A percentile compares a stretch with the other conserved stretches of the same genome.
Evolutionary conservation across 1,139 yeast species (phyloP).

Genomic region (Diutina ranongensis): DNA sequence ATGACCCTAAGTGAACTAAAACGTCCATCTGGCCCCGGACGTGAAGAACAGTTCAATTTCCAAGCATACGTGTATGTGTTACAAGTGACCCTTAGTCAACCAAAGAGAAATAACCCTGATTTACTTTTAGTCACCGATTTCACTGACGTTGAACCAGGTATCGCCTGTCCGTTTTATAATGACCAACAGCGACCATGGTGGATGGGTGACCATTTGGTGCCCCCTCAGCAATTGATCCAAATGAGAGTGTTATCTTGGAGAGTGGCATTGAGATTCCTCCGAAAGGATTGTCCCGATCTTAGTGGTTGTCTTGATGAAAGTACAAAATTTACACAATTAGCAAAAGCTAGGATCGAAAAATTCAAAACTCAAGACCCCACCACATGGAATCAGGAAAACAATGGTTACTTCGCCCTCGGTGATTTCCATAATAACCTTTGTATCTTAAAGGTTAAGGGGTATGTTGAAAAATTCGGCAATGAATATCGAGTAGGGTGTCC

Average conservation of each 20-base stretch:
- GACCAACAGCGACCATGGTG: not conserved
- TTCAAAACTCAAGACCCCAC: not conserved
- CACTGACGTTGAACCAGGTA: not conserved
- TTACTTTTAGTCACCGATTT: not conserved
- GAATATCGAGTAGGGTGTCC: not conserved
- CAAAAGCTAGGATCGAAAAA: too few relatives aligned
- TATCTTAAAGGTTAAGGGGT: not conserved
- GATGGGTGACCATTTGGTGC: not conserved
- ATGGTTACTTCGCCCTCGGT: not conserved
- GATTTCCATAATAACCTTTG: not conserved
- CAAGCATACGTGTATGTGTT: not conserved
- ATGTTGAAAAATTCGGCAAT: not conserved
- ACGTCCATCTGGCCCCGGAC: not conserved
- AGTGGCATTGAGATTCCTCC: not conserved
- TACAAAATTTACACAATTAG: not conserved
- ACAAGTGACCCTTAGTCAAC: not conserved
- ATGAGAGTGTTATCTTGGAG: not conserved
- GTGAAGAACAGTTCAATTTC: not conserved
- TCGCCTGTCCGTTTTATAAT: not conserved
- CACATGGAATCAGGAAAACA: not conserved
- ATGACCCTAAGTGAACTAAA: not conserved
- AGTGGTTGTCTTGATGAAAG: not conserved
- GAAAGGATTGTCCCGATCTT: not conserved
- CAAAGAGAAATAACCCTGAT: not conserved
- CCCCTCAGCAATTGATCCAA: not conserved